phyloP scores from a whole-genome alignment of 768 basidiomycete species.

The Boletus fagicola region DNA sequence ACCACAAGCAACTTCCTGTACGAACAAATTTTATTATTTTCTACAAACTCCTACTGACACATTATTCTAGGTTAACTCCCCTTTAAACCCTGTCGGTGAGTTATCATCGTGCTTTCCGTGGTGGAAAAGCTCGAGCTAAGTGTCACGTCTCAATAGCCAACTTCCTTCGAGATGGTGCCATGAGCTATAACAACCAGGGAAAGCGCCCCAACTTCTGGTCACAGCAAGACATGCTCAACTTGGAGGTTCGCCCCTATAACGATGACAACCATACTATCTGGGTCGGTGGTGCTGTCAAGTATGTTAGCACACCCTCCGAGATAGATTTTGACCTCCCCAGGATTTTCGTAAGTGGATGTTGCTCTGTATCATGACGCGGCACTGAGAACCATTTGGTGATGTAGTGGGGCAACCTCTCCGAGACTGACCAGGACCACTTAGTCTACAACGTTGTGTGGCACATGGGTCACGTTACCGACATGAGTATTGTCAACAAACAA shows the following conservation, averaged over 20 bases:
- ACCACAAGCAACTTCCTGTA: constrained; percentile 39
- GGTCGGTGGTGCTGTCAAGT: constrained; percentile 41
- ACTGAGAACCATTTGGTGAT: not conserved
- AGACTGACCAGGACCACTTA: constrained; percentile 36
- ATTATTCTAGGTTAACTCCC: constrained; percentile 34
- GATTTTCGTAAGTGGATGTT: constrained; percentile 25
- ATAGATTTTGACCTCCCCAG: constrained; percentile 41
- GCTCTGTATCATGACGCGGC: not conserved
- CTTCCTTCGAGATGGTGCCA: constrained; percentile 40
- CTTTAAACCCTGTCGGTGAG: constrained; percentile 38
- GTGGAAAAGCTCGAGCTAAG: not conserved
- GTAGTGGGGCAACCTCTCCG: constrained; percentile 36
- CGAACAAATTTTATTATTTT: not conserved
- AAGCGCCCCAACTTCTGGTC: constrained; percentile 40
- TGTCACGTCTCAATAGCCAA: constrained; percentile 25
- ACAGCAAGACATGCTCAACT: constrained; percentile 34
- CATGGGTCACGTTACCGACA: constrained; percentile 34
- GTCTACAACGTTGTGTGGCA: constrained; percentile 40
- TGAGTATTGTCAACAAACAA: constrained; percentile 31
- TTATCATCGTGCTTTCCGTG: not conserved
- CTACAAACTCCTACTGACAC: not conserved
- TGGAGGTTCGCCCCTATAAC: constrained; percentile 34
- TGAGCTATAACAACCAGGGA: constrained; percentile 40
- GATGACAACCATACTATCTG: constrained; percentile 42
- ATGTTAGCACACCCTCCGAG: constrained; percentile 35